phyloP scores from a whole-genome alignment of 1,284 basidiomycete species.

The Cutaneotrichosporon spelunceum region DNA sequence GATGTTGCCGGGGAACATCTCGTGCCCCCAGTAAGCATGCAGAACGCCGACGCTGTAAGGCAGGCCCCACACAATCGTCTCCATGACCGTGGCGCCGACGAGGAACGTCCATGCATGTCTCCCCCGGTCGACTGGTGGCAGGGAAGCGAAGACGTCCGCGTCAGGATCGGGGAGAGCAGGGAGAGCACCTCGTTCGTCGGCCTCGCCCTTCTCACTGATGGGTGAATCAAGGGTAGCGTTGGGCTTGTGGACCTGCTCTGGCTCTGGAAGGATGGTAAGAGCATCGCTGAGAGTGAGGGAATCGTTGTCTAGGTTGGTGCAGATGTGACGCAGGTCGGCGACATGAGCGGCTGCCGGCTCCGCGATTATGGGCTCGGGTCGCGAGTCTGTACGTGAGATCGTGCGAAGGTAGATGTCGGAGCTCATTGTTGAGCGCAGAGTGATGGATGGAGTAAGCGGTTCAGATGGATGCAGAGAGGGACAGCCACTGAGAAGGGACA shows the following conservation, averaged over 20 bases:
- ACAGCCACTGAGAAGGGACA: no score
- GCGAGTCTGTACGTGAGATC: neutral
- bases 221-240: neutral
- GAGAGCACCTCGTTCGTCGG: neutral
- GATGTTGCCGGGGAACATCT: constrained; percentile 34
- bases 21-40: constrained; percentile 43
- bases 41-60: constrained; percentile 48
- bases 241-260: neutral
- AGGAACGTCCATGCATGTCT: constrained; percentile 47
- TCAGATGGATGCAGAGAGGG: neutral
- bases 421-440: neutral
- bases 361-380: neutral
- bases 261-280: neutral
- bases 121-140: constrained; percentile 47
- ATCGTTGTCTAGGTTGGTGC: neutral
- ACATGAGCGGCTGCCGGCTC: neutral
- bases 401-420: neutral
- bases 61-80: constrained; percentile 48
- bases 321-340: neutral
- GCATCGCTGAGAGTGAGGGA: neutral
- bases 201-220: neutral
- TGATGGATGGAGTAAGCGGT: neutral
- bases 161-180: neutral
- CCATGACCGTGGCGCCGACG: constrained; percentile 40
- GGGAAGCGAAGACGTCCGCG: neutral